A percentile compares a stretch with the other conserved stretches of the same genome.
Evolutionary conservation across 495 filamentous ascomycete species (phyloP).

Genomic region (Talaromyces thailandensis): DNA sequence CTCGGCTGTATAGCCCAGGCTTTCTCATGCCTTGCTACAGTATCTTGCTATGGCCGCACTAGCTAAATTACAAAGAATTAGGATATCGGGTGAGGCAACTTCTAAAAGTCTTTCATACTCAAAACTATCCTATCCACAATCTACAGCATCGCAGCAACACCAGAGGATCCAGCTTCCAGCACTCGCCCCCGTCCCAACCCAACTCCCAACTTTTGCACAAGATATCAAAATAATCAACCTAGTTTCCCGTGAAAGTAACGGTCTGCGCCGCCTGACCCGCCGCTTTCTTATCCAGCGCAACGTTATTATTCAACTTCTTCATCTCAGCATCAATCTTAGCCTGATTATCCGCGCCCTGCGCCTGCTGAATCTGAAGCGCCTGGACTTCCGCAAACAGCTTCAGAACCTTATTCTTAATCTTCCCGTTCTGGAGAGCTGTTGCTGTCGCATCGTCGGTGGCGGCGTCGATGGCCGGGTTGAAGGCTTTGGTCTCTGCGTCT

Average conservation of each 20-base stretch:
- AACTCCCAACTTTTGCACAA: not conserved
- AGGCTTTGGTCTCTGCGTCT: not conserved
- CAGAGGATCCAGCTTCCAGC: not conserved
- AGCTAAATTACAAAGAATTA: too few species aligned
- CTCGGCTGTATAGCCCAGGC: too few species aligned
- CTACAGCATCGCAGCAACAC: not conserved
- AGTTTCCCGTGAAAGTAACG: not conserved
- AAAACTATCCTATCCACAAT: not conserved
- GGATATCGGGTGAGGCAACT: not conserved
- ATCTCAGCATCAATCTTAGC: not conserved
- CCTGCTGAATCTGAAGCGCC: not conserved
- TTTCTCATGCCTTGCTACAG: too few species aligned
- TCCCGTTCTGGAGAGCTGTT: not conserved
- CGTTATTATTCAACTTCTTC: not conserved
- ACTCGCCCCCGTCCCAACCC: not conserved
- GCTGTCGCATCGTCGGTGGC: not conserved
- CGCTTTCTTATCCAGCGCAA: not conserved
- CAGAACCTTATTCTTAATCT: not conserved
- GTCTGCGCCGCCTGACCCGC: not conserved
- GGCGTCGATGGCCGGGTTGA: slow-evolving; percentile 1
- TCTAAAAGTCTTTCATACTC: not conserved
- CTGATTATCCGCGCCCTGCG: not conserved
- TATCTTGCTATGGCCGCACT: too few species aligned
- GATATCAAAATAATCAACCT: not conserved
- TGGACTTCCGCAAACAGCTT: not conserved